Evolutionary conservation across 257 asterid species (phyloP).

Genomic region (Sherardia arvensis): DNA sequence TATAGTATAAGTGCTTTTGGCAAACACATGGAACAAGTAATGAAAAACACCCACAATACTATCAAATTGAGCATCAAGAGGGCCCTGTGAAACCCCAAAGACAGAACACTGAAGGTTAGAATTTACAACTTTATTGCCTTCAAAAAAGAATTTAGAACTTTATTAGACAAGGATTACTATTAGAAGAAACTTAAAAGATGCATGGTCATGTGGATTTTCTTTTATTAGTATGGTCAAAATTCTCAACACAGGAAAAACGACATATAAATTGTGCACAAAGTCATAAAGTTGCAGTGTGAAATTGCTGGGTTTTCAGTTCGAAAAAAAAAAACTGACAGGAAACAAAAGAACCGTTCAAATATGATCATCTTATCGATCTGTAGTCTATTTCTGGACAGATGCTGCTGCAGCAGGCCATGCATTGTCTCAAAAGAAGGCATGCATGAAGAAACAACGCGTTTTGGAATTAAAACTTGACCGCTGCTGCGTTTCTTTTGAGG

Average conservation of each 20-base stretch:
- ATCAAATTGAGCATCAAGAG: neutral
- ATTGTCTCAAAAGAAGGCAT: neutral
- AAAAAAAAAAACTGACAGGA: neutral
- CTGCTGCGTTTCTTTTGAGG: no score
- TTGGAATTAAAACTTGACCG: neutral
- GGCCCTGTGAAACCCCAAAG: neutral
- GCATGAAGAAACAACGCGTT: neutral
- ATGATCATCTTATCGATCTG: neutral
- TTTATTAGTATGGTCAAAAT: neutral
- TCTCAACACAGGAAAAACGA: neutral
- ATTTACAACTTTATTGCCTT: no score
- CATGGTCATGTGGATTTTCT: no score
- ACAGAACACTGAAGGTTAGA: neutral
- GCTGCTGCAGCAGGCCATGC: neutral
- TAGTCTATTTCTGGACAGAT: neutral
- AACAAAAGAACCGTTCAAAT: neutral
- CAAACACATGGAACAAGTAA: neutral
- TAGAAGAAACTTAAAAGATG: neutral
- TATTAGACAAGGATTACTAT: neutral
- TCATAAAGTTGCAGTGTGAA: neutral
- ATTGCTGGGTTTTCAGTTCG: neutral
- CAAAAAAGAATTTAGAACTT: no score
- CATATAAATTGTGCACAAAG: neutral
- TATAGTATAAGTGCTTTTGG: no score
- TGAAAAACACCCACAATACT: neutral